Evolutionary conservation across 139 green algal genomes (phyloP).

Genomic region (Chlamydomonas asymmetrica): DNA sequence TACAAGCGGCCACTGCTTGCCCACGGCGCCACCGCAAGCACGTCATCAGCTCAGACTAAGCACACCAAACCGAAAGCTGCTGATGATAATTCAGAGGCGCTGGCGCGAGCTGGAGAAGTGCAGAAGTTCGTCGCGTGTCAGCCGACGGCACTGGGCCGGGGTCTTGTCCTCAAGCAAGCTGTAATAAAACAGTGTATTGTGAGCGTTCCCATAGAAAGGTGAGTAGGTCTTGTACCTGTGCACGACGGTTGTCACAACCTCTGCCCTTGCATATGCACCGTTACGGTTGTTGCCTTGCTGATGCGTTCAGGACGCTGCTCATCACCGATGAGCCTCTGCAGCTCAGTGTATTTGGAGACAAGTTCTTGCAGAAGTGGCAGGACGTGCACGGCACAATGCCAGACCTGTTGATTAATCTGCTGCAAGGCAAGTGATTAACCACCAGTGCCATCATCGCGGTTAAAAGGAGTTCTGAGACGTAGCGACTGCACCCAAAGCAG

Average conservation of each 20-base stretch:
- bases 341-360: constrained; percentile 35
- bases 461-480: too few species aligned
- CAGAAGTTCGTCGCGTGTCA: background rate
- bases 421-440: constrained; percentile 9
- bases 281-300: too few species aligned
- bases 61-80: too few species aligned
- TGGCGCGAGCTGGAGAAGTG: background rate
- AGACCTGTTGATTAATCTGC: constrained; percentile 26
- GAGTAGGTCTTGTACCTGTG: too few species aligned
- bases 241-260: too few species aligned
- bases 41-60: too few species aligned
- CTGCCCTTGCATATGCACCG: too few species aligned
- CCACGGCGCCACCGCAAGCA: too few species aligned
- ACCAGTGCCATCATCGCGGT: background rate
- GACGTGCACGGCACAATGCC: constrained; percentile 24
- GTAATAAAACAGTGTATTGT: constrained; percentile 4
- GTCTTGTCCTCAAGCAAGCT: background rate
- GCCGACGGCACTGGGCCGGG: constrained; percentile 11
- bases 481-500: too few species aligned
- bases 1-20: too few species aligned
- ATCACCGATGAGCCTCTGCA: constrained; percentile 11
- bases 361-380: constrained; percentile 33
- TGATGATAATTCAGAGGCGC: background rate
- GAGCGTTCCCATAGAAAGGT: constrained; percentile 7
- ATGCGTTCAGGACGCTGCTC: background rate